These are phyloP conservation scores for Leucaena leucocephala DNA, from an alignment of 306 rosid species.

Conservation along the genomic window DNA sequence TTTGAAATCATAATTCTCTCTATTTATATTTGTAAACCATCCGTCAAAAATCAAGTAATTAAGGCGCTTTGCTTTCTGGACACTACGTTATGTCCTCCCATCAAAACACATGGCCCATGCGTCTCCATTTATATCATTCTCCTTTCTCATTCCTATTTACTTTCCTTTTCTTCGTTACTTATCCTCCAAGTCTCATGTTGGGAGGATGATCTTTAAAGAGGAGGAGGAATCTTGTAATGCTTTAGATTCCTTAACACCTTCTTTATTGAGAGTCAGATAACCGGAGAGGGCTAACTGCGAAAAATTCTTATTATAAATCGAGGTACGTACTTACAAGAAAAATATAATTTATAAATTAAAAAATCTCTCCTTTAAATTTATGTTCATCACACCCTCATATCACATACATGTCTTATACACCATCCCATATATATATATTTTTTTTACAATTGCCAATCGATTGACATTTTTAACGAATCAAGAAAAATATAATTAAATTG, in stretches of 20 bases:
- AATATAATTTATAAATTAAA: too few relatives aligned
- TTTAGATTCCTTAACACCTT: too few relatives aligned
- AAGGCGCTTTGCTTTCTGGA: neutral
- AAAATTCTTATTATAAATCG: too few relatives aligned
- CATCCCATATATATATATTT: neutral
- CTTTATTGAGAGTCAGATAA: too few relatives aligned
- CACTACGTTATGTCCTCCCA: neutral
- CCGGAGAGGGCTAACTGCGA: too few relatives aligned
- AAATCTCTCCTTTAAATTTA: too few relatives aligned
- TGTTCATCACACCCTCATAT: neutral
- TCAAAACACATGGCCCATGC: neutral
- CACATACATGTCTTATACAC: neutral
- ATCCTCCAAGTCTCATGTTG: neutral
- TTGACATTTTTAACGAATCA: neutral
- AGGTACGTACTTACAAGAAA: too few relatives aligned
- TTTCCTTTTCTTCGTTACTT: neutral
- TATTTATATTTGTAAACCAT: neutral
- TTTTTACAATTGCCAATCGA: neutral
- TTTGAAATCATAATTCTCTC: neutral
- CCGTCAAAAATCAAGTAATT: neutral
- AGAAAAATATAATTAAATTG: neutral
- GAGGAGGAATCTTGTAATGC: too few relatives aligned
- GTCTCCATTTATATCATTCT: neutral
- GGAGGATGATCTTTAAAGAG: too few relatives aligned
- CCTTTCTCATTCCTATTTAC: neutral